Percentiles rank a stretch among this genome's conserved stretches.
These are phyloP conservation scores for Zopfochytrium polystomum DNA, from an alignment of 371 early-diverging fungal species.

Conservation along the genomic window DNA sequence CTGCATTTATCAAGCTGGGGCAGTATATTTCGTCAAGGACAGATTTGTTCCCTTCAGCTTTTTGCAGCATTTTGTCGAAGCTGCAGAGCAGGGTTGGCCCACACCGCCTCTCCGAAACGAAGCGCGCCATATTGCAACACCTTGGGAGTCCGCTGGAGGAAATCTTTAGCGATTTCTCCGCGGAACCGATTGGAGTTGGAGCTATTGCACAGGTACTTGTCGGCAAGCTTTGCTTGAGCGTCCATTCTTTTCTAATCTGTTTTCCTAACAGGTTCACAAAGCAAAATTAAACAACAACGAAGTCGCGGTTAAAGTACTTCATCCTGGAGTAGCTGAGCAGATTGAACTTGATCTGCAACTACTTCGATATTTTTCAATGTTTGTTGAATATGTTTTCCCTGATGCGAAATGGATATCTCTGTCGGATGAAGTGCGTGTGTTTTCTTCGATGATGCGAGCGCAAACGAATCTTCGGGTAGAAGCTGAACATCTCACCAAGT, in stretches of 20 bases:
- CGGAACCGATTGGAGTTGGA: constrained; percentile 84
- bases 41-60: constrained; percentile 81
- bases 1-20: constrained; percentile 59
- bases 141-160: constrained; percentile 58
- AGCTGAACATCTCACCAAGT: constrained; percentile 67
- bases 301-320: constrained; percentile 87
- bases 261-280: constrained; percentile 12
- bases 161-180: constrained; percentile 73
- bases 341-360: constrained; percentile 79
- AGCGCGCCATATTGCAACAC: neutral
- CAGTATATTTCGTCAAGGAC: constrained; percentile 96
- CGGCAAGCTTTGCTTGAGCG: neutral
- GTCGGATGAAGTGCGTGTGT: constrained; percentile 82
- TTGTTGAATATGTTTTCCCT: constrained; percentile 65
- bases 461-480: constrained; percentile 89
- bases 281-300: neutral
- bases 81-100: neutral
- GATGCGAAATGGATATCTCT: constrained; percentile 81
- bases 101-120: neutral
- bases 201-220: constrained; percentile 90
- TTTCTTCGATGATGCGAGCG: constrained; percentile 84
- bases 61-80: constrained; percentile 49
- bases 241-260: neutral
- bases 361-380: constrained; percentile 64
- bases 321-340: constrained; percentile 70